These are phyloP conservation scores for Solidago caesia DNA, from an alignment of 129 eudicot genomes.

Conservation along the genomic window DNA sequence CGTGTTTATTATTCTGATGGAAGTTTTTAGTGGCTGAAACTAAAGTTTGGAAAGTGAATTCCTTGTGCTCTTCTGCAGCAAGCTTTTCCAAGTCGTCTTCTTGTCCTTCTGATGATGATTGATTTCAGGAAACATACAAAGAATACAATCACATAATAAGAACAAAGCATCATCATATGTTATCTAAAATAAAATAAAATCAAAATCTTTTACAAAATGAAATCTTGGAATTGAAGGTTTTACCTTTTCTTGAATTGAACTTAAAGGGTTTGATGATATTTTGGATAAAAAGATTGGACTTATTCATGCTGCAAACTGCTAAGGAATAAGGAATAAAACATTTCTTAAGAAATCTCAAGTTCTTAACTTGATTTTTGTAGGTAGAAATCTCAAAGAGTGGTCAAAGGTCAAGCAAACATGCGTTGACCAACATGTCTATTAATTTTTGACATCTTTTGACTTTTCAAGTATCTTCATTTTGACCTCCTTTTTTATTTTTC, in stretches of 20 bases:
- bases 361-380: too few species aligned
- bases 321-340: too few species aligned
- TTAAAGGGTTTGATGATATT: constrained; percentile 44
- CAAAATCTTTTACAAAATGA: neutral
- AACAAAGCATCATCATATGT: neutral
- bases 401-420: too few species aligned
- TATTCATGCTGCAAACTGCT: constrained; percentile 39
- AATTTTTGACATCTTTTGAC: too few species aligned
- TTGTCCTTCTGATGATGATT: constrained; percentile 35
- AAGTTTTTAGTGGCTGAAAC: constrained; percentile 72
- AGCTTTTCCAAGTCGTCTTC: constrained; percentile 56
- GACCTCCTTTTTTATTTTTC: too few species aligned
- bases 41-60: constrained; percentile 51
- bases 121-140: neutral
- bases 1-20: constrained; percentile 60
- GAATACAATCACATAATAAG: neutral
- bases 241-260: constrained; percentile 49
- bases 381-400: too few species aligned
- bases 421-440: too few species aligned
- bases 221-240: neutral
- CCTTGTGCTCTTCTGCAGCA: constrained; percentile 68
- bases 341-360: too few species aligned
- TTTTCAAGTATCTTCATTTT: too few species aligned
- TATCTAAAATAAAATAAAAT: neutral
- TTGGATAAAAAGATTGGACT: constrained; percentile 44